Evolutionary conservation across 768 basidiomycete genomes (phyloP).

Genomic region (Postia placenta): DNA sequence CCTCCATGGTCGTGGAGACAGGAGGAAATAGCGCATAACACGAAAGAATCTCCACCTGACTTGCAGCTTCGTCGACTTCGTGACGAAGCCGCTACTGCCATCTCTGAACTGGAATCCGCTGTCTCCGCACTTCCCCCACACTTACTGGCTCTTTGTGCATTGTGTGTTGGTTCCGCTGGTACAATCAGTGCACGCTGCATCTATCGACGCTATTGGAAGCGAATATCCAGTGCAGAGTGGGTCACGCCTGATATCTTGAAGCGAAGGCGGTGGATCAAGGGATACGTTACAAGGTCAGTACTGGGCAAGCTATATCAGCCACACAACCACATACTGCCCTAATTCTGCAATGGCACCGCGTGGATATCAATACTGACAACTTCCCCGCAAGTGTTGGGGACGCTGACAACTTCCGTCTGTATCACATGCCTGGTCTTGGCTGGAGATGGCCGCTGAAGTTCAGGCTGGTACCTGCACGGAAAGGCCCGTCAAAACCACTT

Average conservation of each 20-base stretch:
- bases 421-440: constrained; percentile 76
- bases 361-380: neutral
- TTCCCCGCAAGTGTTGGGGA: constrained; percentile 61
- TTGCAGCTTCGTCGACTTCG: neutral
- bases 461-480: constrained; percentile 49
- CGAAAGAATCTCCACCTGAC: neutral
- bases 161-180: constrained; percentile 22
- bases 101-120: neutral
- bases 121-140: constrained; percentile 7
- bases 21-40: neutral
- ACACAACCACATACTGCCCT: neutral
- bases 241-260: constrained; percentile 58
- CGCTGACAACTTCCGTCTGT: constrained; percentile 83
- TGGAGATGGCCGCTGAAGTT: constrained; percentile 72
- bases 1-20: neutral
- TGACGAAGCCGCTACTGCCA: neutral
- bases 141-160: constrained; percentile 26
- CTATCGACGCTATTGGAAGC: constrained; percentile 46
- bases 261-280: constrained; percentile 64
- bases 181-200: constrained; percentile 35
- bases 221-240: constrained; percentile 64
- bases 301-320: no score
- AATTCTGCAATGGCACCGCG: no score
- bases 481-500: no score
- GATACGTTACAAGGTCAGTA: constrained; percentile 71